phyloP scores from a whole-genome alignment of 106 monocot genomes.

The Gastrodia elata region DNA sequence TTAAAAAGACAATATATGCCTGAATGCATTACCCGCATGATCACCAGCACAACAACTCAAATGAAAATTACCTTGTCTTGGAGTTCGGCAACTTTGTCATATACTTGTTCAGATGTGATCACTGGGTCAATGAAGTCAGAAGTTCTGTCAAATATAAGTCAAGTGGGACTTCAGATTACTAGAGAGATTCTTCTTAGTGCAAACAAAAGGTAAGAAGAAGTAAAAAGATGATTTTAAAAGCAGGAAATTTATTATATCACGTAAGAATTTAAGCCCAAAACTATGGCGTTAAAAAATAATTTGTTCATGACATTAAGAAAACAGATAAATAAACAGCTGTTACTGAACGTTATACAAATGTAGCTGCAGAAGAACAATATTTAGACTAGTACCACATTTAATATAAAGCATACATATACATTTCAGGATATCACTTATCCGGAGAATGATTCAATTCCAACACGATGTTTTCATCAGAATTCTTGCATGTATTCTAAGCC shows the following conservation, averaged over 20 bases:
- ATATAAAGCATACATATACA: no score
- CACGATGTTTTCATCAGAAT: no score
- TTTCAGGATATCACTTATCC: no score
- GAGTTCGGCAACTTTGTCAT: conserved; percentile 47
- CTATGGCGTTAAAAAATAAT: not conserved
- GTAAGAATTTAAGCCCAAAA: not conserved
- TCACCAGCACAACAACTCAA: not conserved
- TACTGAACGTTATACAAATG: not conserved
- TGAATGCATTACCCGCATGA: not conserved
- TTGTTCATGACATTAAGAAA: not conserved
- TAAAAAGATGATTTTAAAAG: not conserved
- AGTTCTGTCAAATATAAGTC: conserved; percentile 28
- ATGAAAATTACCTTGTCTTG: conserved; percentile 58
- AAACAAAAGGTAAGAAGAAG: not conserved
- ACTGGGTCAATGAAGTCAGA: conserved; percentile 31
- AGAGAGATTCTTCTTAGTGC: not conserved
- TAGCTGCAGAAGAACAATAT: not conserved
- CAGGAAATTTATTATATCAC: not conserved
- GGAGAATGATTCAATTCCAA: no score
- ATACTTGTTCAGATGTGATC: conserved; percentile 74
- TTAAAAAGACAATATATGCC: not conserved
- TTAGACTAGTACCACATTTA: no score
- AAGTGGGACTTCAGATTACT: not conserved
- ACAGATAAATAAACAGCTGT: not conserved
- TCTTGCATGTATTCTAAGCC: no score